A percentile compares a stretch with the other conserved stretches of the same genome.
Conservation (phyloP, 1,284 basidiomycete species). For the Mycosarcoma mackinlayi region DNA sequence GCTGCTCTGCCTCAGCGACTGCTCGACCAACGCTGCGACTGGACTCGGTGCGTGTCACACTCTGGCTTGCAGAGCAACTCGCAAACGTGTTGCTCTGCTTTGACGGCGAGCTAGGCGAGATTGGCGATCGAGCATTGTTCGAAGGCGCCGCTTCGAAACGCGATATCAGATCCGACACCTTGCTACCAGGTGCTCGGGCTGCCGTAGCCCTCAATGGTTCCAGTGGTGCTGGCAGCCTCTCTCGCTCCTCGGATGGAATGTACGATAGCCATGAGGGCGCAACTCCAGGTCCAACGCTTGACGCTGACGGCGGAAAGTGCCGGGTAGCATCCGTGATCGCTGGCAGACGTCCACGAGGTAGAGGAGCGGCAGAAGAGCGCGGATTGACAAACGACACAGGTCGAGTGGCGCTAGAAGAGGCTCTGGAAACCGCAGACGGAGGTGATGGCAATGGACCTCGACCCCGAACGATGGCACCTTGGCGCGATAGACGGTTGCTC, state of each 20-base stretch:
- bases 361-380: slow-evolving; percentile 51
- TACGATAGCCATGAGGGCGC: slow-evolving; percentile 48
- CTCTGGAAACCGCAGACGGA: slow-evolving; percentile 15
- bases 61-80: not conserved
- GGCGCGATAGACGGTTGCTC: slow-evolving; percentile 25
- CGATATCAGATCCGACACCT: slow-evolving; percentile 48
- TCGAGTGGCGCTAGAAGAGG: slow-evolving; percentile 21
- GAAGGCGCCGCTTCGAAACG: slow-evolving; percentile 25
- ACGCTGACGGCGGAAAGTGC: slow-evolving; percentile 55
- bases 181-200: slow-evolving; percentile 18
- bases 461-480: slow-evolving; percentile 31
- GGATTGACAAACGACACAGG: slow-evolving; percentile 52
- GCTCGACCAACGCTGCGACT: slow-evolving; percentile 1
- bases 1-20: not conserved
- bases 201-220: slow-evolving; percentile 18
- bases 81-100: slow-evolving; percentile 4
- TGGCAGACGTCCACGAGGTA: slow-evolving; percentile 53
- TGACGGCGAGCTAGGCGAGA: slow-evolving; percentile 11
- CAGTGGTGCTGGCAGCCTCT: slow-evolving; percentile 34
- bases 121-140: not conserved
- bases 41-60: not conserved
- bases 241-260: slow-evolving; percentile 40
- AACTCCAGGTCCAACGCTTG: slow-evolving; percentile 14
- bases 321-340: slow-evolving; percentile 59
- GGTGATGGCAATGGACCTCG: slow-evolving; percentile 14